Conservation (phyloP, 108 stramenopile species). For the Cyclotella kingstonii region DNA sequence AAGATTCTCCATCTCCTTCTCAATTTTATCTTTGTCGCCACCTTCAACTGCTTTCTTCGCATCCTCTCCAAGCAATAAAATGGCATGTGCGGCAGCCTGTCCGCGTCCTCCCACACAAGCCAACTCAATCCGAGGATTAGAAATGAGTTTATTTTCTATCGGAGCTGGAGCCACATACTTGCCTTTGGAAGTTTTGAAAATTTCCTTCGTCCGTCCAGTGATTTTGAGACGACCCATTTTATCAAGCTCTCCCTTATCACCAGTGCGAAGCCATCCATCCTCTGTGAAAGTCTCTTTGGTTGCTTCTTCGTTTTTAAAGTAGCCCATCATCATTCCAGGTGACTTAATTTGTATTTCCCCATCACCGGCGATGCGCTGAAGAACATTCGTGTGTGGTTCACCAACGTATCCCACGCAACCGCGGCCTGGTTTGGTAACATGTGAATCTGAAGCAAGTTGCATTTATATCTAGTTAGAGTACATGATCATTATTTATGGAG, state of each 20-base stretch:
- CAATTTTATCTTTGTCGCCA: constrained; percentile 49
- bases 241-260: constrained; percentile 84
- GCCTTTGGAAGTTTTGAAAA: constrained; percentile 82
- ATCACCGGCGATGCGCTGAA: constrained; percentile 67
- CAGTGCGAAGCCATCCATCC: constrained; percentile 87
- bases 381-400: constrained; percentile 59
- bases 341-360: constrained; percentile 82
- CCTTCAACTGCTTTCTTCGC: constrained; percentile 36
- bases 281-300: constrained; percentile 77
- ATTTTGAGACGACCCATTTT: constrained; percentile 78
- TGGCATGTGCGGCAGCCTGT: constrained; percentile 60
- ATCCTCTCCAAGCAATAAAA: constrained; percentile 66
- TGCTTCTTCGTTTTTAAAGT: constrained; percentile 82
- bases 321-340: constrained; percentile 78
- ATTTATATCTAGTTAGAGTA: neutral
- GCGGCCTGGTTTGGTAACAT: constrained; percentile 48
- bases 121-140: constrained; percentile 54
- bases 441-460: constrained; percentile 38
- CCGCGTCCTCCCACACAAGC: constrained; percentile 71
- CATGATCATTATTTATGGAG: too few relatives aligned
- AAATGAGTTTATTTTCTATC: constrained; percentile 66
- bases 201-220: constrained; percentile 83
- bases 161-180: constrained; percentile 83
- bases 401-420: constrained; percentile 70
- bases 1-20: constrained; percentile 52